phyloP scores from a whole-genome alignment of 1,284 basidiomycete species.

The Athelia psychrophila region DNA sequence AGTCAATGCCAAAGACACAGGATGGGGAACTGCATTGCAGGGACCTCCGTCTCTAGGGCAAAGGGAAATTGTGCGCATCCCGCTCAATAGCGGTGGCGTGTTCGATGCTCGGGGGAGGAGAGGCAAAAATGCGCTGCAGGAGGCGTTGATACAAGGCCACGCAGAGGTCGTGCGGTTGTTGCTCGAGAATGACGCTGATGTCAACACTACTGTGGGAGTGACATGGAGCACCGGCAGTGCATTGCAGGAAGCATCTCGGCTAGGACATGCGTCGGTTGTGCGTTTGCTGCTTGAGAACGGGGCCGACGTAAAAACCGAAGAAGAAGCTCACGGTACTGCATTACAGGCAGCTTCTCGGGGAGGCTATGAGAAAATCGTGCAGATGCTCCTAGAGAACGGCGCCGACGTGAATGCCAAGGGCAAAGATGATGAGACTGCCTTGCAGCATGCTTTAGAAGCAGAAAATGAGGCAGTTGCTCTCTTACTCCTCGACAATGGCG shows the following conservation, averaged over 20 bases:
- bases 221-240: too few relatives aligned
- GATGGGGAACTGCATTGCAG: not conserved
- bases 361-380: not conserved
- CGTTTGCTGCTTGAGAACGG: too few relatives aligned
- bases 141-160: not conserved
- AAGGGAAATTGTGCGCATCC: not conserved
- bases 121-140: not conserved
- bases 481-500: not conserved
- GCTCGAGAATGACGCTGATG: not conserved
- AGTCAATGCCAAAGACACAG: not conserved
- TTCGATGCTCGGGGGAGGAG: not conserved
- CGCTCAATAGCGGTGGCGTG: not conserved
- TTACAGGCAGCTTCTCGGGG: too few relatives aligned
- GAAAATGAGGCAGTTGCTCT: too few relatives aligned
- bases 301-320: too few relatives aligned
- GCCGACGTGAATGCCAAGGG: not conserved
- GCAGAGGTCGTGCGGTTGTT: not conserved
- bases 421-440: not conserved
- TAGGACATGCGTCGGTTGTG: too few relatives aligned
- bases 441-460: not conserved
- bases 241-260: too few relatives aligned
- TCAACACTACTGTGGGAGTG: not conserved
- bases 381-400: not conserved
- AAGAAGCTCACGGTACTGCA: too few relatives aligned
- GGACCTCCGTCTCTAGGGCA: not conserved